Evolutionary conservation across 768 basidiomycete genomes (phyloP).

Genomic region (Daedaleopsis sinensis): DNA sequence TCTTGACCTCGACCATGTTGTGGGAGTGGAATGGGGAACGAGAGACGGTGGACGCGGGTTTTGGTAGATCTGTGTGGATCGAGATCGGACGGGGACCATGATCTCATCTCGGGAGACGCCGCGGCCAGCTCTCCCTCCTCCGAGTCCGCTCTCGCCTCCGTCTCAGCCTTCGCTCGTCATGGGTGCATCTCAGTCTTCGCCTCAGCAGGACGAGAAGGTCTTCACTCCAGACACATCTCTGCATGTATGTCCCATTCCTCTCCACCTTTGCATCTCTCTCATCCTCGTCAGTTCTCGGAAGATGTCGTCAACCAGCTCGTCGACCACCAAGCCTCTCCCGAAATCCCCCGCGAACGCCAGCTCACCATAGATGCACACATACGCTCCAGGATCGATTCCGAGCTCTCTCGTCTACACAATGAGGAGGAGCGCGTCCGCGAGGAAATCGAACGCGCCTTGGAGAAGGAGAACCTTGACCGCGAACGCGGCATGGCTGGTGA

Average conservation of each 20-base stretch:
- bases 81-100: too few relatives aligned
- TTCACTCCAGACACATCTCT: conserved; percentile 43
- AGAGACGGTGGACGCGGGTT: too few relatives aligned
- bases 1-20: conserved; percentile 60
- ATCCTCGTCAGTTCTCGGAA: conserved; percentile 67
- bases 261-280: not conserved
- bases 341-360: conserved; percentile 70
- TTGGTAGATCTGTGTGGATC: too few relatives aligned
- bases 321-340: conserved; percentile 60
- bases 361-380: conserved; percentile 73
- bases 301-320: conserved; percentile 81
- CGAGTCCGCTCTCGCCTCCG: not conserved
- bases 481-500: conserved; percentile 59
- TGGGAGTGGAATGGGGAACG: not conserved
- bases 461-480: conserved; percentile 86
- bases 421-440: conserved; percentile 71
- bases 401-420: conserved; percentile 63
- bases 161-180: conserved; percentile 37
- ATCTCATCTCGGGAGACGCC: too few relatives aligned
- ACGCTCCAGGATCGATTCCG: conserved; percentile 68
- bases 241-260: conserved; percentile 32
- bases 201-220: conserved; percentile 57
- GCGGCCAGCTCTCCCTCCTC: too few relatives aligned
- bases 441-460: conserved; percentile 77
- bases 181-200: conserved; percentile 73